Evolutionary conservation across 192 early-diverging fungal species (phyloP).

Genomic region (Backusella parvicylindrica): DNA sequence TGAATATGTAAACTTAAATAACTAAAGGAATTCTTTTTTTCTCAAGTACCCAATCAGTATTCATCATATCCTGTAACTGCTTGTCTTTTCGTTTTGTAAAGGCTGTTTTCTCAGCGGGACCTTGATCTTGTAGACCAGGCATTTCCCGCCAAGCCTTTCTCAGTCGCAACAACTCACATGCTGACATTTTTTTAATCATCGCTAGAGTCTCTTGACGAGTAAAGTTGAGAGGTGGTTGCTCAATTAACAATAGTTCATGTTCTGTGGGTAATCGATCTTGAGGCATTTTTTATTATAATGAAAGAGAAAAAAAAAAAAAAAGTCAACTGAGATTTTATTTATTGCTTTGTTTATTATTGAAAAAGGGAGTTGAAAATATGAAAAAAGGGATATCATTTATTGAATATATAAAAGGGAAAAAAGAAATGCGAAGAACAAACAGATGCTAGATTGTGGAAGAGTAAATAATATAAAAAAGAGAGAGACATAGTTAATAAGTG

Average conservation of each 20-base stretch:
- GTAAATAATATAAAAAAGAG: not conserved
- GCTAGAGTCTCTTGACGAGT: not conserved
- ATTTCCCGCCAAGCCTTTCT: not conserved
- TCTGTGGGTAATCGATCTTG: not conserved
- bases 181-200: not conserved
- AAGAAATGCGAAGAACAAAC: not conserved
- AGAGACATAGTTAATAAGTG: not conserved
- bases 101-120: no score
- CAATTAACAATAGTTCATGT: not conserved
- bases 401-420: not conserved
- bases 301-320: not conserved
- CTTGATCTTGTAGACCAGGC: not conserved
- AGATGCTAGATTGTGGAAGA: not conserved
- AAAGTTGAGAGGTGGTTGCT: not conserved
- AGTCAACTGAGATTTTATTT: not conserved
- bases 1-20: not conserved
- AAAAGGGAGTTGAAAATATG: no score
- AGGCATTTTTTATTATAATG: not conserved
- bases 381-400: not conserved
- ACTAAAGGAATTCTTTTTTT: no score
- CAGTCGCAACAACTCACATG: not conserved
- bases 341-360: not conserved
- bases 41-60: no score
- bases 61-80: no score
- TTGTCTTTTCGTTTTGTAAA: no score